phyloP scores from a whole-genome alignment of 2,329 filamentous ascomycete genomes.

The Pseudohalonectria lignicola region DNA sequence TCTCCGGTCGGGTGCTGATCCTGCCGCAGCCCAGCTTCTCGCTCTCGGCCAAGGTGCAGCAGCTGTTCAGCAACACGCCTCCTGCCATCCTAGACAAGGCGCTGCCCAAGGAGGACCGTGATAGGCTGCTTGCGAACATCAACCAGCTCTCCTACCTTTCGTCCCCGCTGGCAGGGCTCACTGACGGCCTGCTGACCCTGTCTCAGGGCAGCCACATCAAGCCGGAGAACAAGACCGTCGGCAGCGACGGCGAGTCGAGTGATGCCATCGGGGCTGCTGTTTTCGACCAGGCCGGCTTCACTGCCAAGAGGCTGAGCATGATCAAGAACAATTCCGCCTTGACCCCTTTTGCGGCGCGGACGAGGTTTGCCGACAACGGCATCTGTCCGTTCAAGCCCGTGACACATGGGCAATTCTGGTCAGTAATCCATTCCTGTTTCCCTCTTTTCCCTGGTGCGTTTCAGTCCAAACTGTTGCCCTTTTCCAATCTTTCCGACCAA shows the following conservation, averaged over 20 bases:
- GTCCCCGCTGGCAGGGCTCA: conserved; percentile 16
- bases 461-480: no score
- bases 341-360: conserved; percentile 23
- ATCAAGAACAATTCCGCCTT: conserved; percentile 6
- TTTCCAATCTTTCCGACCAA: no score
- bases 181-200: conserved; percentile 12
- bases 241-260: neutral
- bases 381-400: conserved; percentile 29
- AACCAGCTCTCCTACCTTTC: conserved; percentile 12
- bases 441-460: no score
- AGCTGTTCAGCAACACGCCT: conserved; percentile 19
- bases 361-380: conserved; percentile 10
- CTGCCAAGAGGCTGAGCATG: neutral
- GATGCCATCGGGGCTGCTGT: neutral
- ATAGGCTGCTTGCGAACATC: conserved; percentile 9
- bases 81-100: conserved; percentile 8
- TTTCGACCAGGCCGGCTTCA: neutral
- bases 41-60: conserved; percentile 18
- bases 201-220: conserved; percentile 21
- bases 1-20: conserved; percentile 25
- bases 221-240: conserved; percentile 12
- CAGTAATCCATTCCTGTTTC: no score
- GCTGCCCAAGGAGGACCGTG: conserved; percentile 6
- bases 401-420: conserved; percentile 33
- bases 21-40: conserved; percentile 27